Percentiles rank a stretch among this genome's conserved stretches.
Conservation (phyloP, 352 stramenopile species). For the Pythium guiyangense region DNA sequence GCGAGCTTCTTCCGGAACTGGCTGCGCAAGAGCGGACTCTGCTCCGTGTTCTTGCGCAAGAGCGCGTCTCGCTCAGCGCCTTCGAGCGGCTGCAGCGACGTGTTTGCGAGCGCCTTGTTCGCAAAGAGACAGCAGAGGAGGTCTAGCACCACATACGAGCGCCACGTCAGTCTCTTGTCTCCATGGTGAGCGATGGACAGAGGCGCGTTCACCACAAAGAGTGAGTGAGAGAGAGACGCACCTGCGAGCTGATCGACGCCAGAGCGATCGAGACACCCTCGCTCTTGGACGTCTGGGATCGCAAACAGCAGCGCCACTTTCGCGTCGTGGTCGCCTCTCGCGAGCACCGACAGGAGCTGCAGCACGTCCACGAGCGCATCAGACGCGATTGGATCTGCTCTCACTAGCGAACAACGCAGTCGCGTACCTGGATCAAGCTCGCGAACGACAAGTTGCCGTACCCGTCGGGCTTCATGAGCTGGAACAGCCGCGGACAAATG, state of each 20-base stretch:
- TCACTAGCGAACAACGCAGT: background rate
- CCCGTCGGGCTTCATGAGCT: slow-evolving; percentile 43
- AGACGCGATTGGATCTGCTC: background rate
- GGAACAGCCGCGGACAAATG: slow-evolving; percentile 36
- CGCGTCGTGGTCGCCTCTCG: slow-evolving; percentile 37
- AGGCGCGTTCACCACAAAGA: background rate
- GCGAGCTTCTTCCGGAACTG: slow-evolving; percentile 45
- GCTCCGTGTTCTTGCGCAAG: slow-evolving; percentile 11
- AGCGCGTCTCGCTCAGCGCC: slow-evolving; percentile 10
- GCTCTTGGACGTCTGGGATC: slow-evolving; percentile 23
- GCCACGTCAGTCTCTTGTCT: background rate
- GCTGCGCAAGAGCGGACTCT: slow-evolving; percentile 37
- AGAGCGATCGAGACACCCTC: slow-evolving; percentile 26
- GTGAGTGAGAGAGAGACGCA: slow-evolving; percentile 5
- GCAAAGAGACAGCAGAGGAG: slow-evolving; percentile 42
- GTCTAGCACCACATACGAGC: slow-evolving; percentile 18
- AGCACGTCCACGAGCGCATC: background rate
- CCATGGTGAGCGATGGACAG: background rate
- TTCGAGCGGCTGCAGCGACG: slow-evolving; percentile 2
- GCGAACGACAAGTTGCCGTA: slow-evolving; percentile 64
- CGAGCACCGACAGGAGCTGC: slow-evolving; percentile 38
- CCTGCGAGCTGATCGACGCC: slow-evolving; percentile 46
- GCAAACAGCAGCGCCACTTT: slow-evolving; percentile 53
- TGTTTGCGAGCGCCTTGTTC: slow-evolving; percentile 26
- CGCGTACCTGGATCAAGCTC: slow-evolving; percentile 50